phyloP scores from a whole-genome alignment of 495 filamentous ascomycete species.

The Glonium stellatum region DNA sequence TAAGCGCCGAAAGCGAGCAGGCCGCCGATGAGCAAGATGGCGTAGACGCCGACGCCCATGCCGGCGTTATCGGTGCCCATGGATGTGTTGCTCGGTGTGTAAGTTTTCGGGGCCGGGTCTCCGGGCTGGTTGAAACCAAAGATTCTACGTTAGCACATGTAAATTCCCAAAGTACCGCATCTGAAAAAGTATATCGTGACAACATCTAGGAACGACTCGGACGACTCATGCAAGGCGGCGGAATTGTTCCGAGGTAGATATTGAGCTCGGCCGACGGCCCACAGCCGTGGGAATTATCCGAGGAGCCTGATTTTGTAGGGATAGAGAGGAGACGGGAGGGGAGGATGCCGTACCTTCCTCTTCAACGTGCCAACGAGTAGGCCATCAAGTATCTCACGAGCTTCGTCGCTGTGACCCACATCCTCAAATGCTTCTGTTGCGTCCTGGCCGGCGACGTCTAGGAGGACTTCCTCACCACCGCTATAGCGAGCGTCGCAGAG shows the following conservation, averaged over 20 bases:
- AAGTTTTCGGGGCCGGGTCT: constrained; percentile 67
- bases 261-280: constrained; percentile 9
- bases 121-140: constrained; percentile 58
- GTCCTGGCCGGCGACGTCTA: constrained; percentile 95
- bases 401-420: constrained; percentile 98
- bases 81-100: constrained; percentile 41
- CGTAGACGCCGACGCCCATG: constrained; percentile 76
- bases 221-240: neutral
- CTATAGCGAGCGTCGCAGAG: constrained; percentile 40
- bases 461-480: constrained; percentile 94
- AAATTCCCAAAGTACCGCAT: neutral
- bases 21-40: constrained; percentile 70
- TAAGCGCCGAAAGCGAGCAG: constrained; percentile 73
- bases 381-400: constrained; percentile 81
- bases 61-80: constrained; percentile 46
- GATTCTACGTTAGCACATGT: neutral
- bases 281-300: constrained; percentile 2
- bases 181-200: neutral
- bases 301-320: neutral
- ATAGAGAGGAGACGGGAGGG: constrained; percentile 9
- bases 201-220: too few species aligned
- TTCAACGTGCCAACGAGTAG: constrained; percentile 76
- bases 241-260: neutral
- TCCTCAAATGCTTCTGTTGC: constrained; percentile 98
- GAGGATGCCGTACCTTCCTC: constrained; percentile 60